These are phyloP conservation scores for Pichia phayaonensis DNA, from an alignment of 805 yeast genomes.

Conservation along the genomic window DNA sequence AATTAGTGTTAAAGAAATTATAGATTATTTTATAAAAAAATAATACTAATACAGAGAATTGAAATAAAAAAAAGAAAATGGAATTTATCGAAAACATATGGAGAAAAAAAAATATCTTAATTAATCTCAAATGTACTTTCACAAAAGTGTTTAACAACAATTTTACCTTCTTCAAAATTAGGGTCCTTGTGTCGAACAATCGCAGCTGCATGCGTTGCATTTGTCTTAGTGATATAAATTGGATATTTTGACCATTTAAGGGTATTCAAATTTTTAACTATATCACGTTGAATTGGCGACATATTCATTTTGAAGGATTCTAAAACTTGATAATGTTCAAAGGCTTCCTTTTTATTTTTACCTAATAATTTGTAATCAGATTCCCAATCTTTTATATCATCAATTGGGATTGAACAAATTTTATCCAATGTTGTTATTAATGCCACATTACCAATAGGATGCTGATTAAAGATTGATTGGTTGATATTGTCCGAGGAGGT, in stretches of 20 bases:
- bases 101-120: not conserved
- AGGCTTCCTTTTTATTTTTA: constrained; percentile 2
- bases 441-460: constrained; percentile 16
- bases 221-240: constrained; percentile 55
- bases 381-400: constrained; percentile 13
- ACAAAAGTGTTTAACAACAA: constrained; percentile 59
- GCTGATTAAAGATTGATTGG: constrained; percentile 18
- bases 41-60: not conserved
- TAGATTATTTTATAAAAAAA: not conserved
- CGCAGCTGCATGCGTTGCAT: constrained; percentile 74
- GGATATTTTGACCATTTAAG: constrained; percentile 67
- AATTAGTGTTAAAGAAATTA: constrained; percentile 4
- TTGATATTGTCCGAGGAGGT: constrained; percentile 26
- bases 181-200: constrained; percentile 55
- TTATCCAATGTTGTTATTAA: constrained; percentile 23
- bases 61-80: not conserved
- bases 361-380: constrained; percentile 13
- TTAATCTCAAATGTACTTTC: constrained; percentile 31
- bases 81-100: not conserved
- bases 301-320: constrained; percentile 31
- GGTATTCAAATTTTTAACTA: constrained; percentile 49
- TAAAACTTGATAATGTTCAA: constrained; percentile 12
- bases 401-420: constrained; percentile 23
- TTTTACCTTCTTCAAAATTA: constrained; percentile 60
- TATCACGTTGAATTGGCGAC: constrained; percentile 38